A percentile compares a stretch with the other conserved stretches of the same genome.
Evolutionary conservation across 2,329 filamentous ascomycete species (phyloP).

Genomic region (Arthrinium puccinioides): DNA sequence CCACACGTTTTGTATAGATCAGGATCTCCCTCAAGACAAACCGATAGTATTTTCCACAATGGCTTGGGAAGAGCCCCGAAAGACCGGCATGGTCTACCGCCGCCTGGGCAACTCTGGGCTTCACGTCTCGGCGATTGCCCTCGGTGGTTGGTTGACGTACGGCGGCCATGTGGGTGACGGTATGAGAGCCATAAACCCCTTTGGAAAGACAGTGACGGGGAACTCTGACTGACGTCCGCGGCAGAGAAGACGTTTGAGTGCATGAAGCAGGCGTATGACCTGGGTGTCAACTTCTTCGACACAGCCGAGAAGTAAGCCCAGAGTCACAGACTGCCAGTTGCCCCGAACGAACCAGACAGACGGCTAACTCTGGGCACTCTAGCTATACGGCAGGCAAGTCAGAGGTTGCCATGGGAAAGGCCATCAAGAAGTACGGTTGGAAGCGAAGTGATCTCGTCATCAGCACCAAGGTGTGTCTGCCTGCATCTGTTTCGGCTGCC

Average conservation of each 20-base stretch:
- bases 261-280: slow-evolving; percentile 55
- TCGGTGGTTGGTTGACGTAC: slow-evolving; percentile 69
- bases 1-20: no score
- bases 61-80: slow-evolving; percentile 9
- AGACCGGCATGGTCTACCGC: slow-evolving; percentile 40
- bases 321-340: no score
- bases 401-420: slow-evolving; percentile 55
- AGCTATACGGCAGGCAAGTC: slow-evolving; percentile 51
- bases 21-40: no score
- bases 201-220: neutral
- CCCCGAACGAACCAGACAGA: no score
- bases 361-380: neutral
- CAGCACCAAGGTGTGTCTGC: slow-evolving; percentile 44
- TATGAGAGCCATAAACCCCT: slow-evolving; percentile 14
- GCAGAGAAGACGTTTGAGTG: slow-evolving; percentile 52
- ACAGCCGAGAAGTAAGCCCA: slow-evolving; percentile 38
- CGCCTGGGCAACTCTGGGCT: slow-evolving; percentile 65
- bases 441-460: slow-evolving; percentile 55
- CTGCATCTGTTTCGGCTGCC: neutral
- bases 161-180: slow-evolving; percentile 65
- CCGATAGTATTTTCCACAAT: neutral
- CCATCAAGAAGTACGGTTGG: slow-evolving; percentile 53
- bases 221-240: neutral
- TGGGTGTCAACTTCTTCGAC: slow-evolving; percentile 57
- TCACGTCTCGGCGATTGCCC: slow-evolving; percentile 65